Base-by-base conservation (phyloP, 2,329 filamentous ascomycete species). In the Acephala macrosclerotiorum region DNA sequence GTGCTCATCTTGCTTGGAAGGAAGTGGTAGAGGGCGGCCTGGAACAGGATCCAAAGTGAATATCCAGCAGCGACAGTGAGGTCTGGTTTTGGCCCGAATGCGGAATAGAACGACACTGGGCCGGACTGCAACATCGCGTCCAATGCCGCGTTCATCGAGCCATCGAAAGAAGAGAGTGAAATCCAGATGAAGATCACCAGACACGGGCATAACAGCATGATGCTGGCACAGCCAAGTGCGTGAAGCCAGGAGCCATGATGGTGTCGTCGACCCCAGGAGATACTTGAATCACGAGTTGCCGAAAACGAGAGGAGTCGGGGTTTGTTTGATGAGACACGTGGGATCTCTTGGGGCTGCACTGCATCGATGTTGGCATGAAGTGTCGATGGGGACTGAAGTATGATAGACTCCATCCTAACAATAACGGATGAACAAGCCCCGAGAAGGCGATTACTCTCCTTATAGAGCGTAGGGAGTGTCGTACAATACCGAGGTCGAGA, bases 11-110 rank as follows among this genome's bases (percentile, higher is more conserved):
- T 68, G 18, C 75, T 72, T 2, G 78, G 78, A 33, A 79, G 70
- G 47, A 74, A 75, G 40, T 68, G 66, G 67, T 79, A 79, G 14
- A 79, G 72, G 3, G 68, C 60, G 5, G 68, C 73, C 64, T 79
- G 78, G 45, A 78, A 77, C 0, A 74, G n/a, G 9, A 79, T 38
- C 77, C 77, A 79, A n/a, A 60, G 67, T 14, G 56, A 66, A 65
- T 79, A 79, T 22, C 68, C 74, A 35, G 68, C 66, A n/a, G 62
- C 60, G 12, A 63, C 63, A 33, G 63, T 64, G 12, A 65, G n/a
- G 1, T 66, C 36, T 2, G 66, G 61, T 35, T 65, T 51, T 36
- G 71, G 71, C 47, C 53, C 64, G 36, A 68, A 64, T 9, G 53
- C 22, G 22, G 59, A 56, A 25, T 71, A 66, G 59, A 74, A 73